phyloP scores from a whole-genome alignment of 2,329 filamentous ascomycete genomes.

The Aspergillus floridensis region DNA sequence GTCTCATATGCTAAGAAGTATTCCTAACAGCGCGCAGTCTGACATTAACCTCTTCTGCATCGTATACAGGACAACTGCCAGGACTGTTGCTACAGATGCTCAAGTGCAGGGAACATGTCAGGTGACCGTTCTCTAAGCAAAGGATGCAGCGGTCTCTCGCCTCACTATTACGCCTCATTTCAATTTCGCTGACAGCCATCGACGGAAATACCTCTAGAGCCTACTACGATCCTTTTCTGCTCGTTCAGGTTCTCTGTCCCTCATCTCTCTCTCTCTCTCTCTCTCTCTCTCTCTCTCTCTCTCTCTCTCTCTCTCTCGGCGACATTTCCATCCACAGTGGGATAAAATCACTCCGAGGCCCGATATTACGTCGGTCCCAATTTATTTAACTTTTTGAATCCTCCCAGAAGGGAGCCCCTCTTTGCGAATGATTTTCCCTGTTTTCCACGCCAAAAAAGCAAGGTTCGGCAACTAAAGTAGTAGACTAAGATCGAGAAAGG shows the following conservation, averaged over 20 bases:
- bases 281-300: background rate
- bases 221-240: background rate
- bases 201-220: too few species aligned
- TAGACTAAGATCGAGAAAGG: too few species aligned
- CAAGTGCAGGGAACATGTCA: background rate
- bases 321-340: background rate
- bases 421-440: background rate
- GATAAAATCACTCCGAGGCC: background rate
- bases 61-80: too few species aligned
- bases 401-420: background rate
- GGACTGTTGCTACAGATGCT: background rate
- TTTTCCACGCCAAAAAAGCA: background rate
- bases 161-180: constrained; percentile 13
- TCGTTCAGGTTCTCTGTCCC: background rate
- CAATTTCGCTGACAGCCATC: background rate
- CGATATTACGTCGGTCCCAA: background rate
- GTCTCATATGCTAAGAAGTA: too few species aligned
- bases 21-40: too few species aligned
- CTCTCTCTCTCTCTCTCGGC: background rate
- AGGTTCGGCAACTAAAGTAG: background rate
- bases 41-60: too few species aligned
- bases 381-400: background rate
- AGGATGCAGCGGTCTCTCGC: background rate
- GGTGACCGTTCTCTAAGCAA: background rate
- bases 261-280: background rate